Evolutionary conservation across 306 rosid genomes (phyloP), one percentile per base, ranked within the genome.

Genomic region (Sicyos baderoa): DNA sequence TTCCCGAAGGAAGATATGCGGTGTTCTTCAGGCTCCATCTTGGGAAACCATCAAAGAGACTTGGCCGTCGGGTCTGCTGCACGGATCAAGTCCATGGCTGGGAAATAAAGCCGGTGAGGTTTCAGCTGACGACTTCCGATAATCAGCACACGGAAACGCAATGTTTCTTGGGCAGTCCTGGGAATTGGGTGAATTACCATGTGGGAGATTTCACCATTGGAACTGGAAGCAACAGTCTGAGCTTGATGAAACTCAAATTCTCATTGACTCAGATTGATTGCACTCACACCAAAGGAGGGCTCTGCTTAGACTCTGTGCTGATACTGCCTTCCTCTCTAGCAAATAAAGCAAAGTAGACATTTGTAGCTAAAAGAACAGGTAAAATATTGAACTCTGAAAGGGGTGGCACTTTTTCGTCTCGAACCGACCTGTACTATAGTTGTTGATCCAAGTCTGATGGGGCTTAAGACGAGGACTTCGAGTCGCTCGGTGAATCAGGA

Each of bases 281-380:
- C 60, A 91, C 97, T 0, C 97, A 91, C 82, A 87, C 84, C 54
- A 91, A 91, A 86, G 97, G 97, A 13, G 97, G 97, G 18, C 78
- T 91, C 52, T 89, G 90, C 81, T 84, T 91, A 19, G 96, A 91
- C 76, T 86, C 92, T 73, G 88, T 89, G 21, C 76, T 87, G 37
- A 83, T 91, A 72, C 73, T 68, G 61, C 86, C 71, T 66, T 64
- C 79, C 19, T 63, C 63, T 57, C 77, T 58, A 62, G 78, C 53
- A 72, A 49, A 70, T 35, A 29, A 48, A 50, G 45, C 35, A 44
- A 64, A 64, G 52, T 64, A 45, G 22, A 45, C 55, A 22, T 66
- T 66, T 66, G 71, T 47, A 47, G 71, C 9, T 25, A 21, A 64
- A 42, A 44, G 18, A 64, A 21, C 27, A 12, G 23, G 70, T 64